Base-by-base conservation (phyloP, 306 rosid genomes). In the Erythrophleum fordii region DNA sequence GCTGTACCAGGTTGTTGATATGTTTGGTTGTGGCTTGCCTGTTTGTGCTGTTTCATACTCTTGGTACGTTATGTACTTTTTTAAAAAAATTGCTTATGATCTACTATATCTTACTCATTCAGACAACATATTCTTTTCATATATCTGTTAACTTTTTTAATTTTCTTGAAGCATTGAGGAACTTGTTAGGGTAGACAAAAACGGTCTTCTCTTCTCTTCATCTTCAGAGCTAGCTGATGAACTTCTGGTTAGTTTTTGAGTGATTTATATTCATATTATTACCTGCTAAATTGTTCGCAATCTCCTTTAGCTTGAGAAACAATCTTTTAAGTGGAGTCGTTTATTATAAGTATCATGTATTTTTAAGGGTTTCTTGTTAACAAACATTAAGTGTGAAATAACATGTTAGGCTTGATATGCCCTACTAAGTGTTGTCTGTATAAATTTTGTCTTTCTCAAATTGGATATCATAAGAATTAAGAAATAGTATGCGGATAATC, bases 11-110 rank as follows among this genome's bases (percentile, higher is more conserved):
- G 91, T 95, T 65, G 99, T 95, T 78, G 99, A 95, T 86, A 95
- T 95, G 99, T 95, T 95, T 56, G 99, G 99, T 70, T 95, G 99
- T 86, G 98, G 99, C 67, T 87, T 95, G 76, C 99, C 98, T 29
- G 99, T 93, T 82, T 95, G 98, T 81, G 99, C 99, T 6, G 98
- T 93, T 85, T 93, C 99, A 6, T 95, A 95, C 87, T 95, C 98
- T 61, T 95, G 99, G 99, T 95, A 83, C 69, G 81, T 69, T 51
- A 20, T 62, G 22, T 59, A 55, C 51, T 49, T 75, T 25, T 73
- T 73, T 72, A 14, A 12, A 5, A 70, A 58, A 61, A 73, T 44
- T 20, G 22, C 42, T 65, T 75, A 41, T 72, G 42, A 34, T 81
- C 35, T 65, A 68, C 28, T 73, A 56, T 68, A 22, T 41, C 73